Evolutionary conservation across 805 yeast species (phyloP), one percentile per base, ranked within the genome.

Genomic region (Yamadazyma nakazawae): DNA sequence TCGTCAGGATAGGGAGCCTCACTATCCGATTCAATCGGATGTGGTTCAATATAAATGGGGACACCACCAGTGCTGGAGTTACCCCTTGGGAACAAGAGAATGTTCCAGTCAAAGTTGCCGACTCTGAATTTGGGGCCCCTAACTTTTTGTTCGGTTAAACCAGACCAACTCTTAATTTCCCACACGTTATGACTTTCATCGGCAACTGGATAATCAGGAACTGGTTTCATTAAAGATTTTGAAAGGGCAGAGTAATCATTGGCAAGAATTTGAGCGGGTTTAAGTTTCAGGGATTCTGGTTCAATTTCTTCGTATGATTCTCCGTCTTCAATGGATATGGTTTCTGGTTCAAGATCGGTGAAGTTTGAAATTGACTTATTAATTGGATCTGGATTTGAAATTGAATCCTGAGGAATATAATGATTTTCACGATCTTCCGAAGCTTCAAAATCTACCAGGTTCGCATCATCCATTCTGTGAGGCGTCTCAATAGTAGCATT

Each of bases 1-100:
- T 79, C 78, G 2, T 77, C 74, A 49, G 54, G 62, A 9, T 30
- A n/a, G 24, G 19, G 14, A 13, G 52, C 61, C 1, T 56, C 63
- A n/a, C 4, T 16, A 11, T 61, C 63, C 2, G 53, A 60, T 13
- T 12, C 32, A 24, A 62, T 57, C 14, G 81, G 81, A 50, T 80
- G 78, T 0, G 96, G 94, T 56, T 89, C 96, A 51, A 94, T 68
- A 62, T 89, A 94, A 21, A 89, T 64, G 0, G 97, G 88, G 7
- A 88, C 63, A 11, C 50, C 40, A 47, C 74, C 70, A 50, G 74
- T 74, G 43, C 78, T 72, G 40, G 78, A 73, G 55, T 84, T 85
- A 1, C 95, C 94, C 41, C 76, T 77, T 0, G 96, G 96, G 61
- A 90, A 88, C 31, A 92, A 61, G 35, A 92, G 68, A 2, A 90